Conservation (phyloP, 805 yeast species). For the Ogataea ganodermae region DNA sequence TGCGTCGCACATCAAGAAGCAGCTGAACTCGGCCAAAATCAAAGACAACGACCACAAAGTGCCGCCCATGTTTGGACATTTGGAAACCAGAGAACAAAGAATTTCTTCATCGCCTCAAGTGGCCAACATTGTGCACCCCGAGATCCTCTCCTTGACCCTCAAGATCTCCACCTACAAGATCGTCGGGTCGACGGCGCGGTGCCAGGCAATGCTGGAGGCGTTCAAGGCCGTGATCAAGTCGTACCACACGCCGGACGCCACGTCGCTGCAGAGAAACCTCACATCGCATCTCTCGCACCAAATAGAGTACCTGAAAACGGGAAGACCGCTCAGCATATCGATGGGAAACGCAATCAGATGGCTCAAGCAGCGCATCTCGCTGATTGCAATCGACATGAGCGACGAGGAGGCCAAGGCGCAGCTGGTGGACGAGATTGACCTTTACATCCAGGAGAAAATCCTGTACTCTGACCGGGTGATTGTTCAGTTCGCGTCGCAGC, state of each 20-base stretch:
- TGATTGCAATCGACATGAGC: slow-evolving; percentile 69
- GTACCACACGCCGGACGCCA: slow-evolving; percentile 81
- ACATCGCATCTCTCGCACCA: slow-evolving; percentile 88
- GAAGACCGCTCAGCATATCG: slow-evolving; percentile 86
- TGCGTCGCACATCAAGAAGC: slow-evolving; percentile 54
- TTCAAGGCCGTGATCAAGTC: slow-evolving; percentile 79
- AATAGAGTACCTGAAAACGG: slow-evolving; percentile 86
- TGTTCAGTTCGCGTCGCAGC: slow-evolving; percentile 74
- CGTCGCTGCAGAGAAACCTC: slow-evolving; percentile 83
- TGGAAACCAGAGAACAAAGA: slow-evolving; percentile 79
- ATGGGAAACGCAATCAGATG: slow-evolving; percentile 99
- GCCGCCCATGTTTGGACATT: slow-evolving; percentile 73
- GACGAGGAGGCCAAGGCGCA: slow-evolving; percentile 68
- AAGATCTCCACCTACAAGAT: slow-evolving; percentile 81
- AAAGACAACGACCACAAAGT: slow-evolving; percentile 46
- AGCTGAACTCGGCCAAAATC: slow-evolving; percentile 52
- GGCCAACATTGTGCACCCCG: slow-evolving; percentile 81
- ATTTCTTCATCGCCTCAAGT: slow-evolving; percentile 56
- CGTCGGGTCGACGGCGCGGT: slow-evolving; percentile 87
- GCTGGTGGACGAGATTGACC: slow-evolving; percentile 69
- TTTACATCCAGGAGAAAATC: slow-evolving; percentile 80
- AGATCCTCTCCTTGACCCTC: slow-evolving; percentile 73
- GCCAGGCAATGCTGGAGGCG: slow-evolving; percentile 80
- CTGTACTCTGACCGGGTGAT: slow-evolving; percentile 82
- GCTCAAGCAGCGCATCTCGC: slow-evolving; percentile 91